Evolutionary conservation across 148 eudicot species (phyloP), one percentile per base, ranked within the genome.

Genomic region (Polygonum aviculare): DNA sequence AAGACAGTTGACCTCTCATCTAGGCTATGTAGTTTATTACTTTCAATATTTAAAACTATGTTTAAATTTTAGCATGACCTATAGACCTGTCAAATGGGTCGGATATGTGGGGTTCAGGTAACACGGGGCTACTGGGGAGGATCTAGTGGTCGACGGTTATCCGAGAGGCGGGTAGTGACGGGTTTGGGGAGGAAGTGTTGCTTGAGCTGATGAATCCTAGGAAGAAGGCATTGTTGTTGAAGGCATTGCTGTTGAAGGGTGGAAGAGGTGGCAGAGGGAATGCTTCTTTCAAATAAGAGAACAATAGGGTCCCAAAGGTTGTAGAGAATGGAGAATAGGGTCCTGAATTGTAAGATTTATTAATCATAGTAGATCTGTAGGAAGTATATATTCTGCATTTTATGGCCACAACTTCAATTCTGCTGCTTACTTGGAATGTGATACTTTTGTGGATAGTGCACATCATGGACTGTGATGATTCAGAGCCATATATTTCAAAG

Each of bases 201-300:
- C 74, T 95, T 33, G 98, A 95, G 88, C 74, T 95, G 91, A 77
- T 95, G 86, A 74, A 83, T 79, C 88, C 90, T 0, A 94, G 98
- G 21, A 90, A 95, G 81, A 89, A 80, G 85, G 98, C 94, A 2
- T 78, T 95, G 87, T 69, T 95, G 76, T 83, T 95, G 84, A 88
- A 87, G n/a, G n/a, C n/a, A n/a, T n/a, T n/a, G n/a, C n/a, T n/a
- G n/a, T n/a, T n/a, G n/a, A n/a, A n/a, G 0, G 98, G 98, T 21
- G 98, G 97, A 15, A 88, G 93, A 83, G 96, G 98, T 70, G 98
- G 98, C 33, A 86, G 98, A 83, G 97, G 98, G 12, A 95, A 95
- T 81, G 90, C 91, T 6, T 90, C 98, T 51, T 95, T 95, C 79
- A 95, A 95, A 80, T 84, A 97, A 2, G 97, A 96, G 69, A 60